Base-by-base conservation (phyloP, 352 stramenopile species). In the Pythium insidiosum region DNA sequence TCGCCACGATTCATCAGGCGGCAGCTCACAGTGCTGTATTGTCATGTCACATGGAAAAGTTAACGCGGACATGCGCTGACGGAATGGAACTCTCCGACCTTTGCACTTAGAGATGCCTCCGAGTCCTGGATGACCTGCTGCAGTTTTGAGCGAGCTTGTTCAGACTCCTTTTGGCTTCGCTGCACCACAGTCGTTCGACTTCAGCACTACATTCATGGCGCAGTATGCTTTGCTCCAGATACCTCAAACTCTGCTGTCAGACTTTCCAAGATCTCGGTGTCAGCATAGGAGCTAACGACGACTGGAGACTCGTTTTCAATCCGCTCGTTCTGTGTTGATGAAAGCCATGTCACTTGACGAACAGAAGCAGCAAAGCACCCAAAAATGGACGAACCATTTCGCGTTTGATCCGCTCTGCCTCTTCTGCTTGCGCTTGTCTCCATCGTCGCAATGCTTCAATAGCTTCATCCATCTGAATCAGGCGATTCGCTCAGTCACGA, bases 361-460 rank as follows among this genome's bases (percentile, higher is more conserved):
- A n/a, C n/a, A n/a, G n/a, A n/a, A n/a, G n/a, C n/a, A n/a, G n/a
- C n/a, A n/a, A n/a, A n/a, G n/a, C n/a, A n/a, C n/a, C n/a, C n/a
- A n/a, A n/a, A n/a, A n/a, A n/a, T n/a, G n/a, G n/a, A n/a, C 52
- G 38, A 49, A 80, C 68, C 38, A 74, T 43, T 44, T 63, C 37
- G 12, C 31, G 21, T 19, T 39, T 11, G 72, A 46, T 2, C 51
- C 58, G 38, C 56, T 34, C 7, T 66, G 53, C 1, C 50, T 70
- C 26, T 47, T 30, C 3, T 57, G 34, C n/a, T 66, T 23, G 11
- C 73, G 65, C 1, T 33, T 5, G 5, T 52, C 65, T 76, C 71
- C 71, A 84, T 6, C 39, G 25, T 26, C 47, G 42, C 7, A 84
- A 40, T 6, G 63, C 43, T 7, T 63, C 47, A 23, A 84, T 80